Evolutionary conservation across 352 stramenopile species (phyloP).

Genomic region (Thalassiosira ordinaria): DNA sequence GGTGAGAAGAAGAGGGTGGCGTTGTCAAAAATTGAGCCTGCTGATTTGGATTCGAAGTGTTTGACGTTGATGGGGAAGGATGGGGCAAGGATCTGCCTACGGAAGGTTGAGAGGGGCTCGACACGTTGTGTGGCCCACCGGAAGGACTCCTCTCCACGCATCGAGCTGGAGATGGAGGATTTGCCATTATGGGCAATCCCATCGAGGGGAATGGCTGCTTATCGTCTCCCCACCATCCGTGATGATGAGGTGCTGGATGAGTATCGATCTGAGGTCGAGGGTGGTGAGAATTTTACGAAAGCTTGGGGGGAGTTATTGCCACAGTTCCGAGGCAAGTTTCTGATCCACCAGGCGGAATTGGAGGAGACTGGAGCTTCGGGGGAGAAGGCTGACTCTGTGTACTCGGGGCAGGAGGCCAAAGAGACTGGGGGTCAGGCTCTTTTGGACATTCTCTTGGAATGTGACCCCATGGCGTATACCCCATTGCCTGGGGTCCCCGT

Average conservation of each 20-base stretch:
- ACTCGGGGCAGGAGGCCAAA: background rate
- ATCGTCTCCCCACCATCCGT: background rate
- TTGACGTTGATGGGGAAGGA: background rate
- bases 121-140: background rate
- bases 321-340: background rate
- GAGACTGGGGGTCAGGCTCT: background rate
- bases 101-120: background rate
- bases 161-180: background rate
- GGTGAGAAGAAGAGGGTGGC: background rate
- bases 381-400: background rate
- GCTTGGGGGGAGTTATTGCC: background rate
- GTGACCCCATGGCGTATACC: background rate
- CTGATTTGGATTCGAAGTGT: too few relatives aligned
- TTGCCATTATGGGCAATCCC: background rate
- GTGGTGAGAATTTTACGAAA: background rate
- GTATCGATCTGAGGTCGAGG: background rate
- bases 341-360: background rate
- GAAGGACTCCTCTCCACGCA: background rate
- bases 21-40: too few relatives aligned
- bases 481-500: background rate
- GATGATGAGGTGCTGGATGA: background rate
- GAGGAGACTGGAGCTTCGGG: background rate
- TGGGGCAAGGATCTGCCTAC: background rate
- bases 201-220: background rate
- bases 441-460: background rate